phyloP scores from a whole-genome alignment of 306 rosid genomes.

The Heteromeles arbutifolia region DNA sequence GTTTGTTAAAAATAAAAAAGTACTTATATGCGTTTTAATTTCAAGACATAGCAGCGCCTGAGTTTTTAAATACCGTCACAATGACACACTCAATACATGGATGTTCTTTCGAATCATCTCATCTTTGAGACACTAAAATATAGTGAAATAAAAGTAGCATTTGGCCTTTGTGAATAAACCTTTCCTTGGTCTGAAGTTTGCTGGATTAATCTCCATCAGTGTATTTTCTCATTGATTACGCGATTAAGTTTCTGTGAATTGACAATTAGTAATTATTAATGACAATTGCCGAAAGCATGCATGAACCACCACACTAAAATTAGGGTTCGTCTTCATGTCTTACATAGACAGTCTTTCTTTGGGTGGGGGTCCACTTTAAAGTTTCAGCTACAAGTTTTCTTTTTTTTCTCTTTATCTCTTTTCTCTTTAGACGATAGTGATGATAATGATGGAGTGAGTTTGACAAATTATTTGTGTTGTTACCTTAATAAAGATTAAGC shows the following conservation, averaged over 20 bases:
- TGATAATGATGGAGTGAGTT: neutral
- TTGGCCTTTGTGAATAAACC: neutral
- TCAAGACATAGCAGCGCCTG: too few relatives aligned
- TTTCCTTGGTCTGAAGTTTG: neutral
- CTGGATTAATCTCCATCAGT: neutral
- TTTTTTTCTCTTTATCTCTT: too few relatives aligned
- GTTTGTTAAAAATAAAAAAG: too few relatives aligned
- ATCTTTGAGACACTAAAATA: too few relatives aligned
- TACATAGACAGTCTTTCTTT: neutral
- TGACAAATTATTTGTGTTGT: neutral
- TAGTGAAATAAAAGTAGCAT: neutral
- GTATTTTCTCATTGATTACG: constrained; percentile 4
- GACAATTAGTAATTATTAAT: neutral
- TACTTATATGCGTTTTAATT: too few relatives aligned
- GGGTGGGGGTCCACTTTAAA: neutral
- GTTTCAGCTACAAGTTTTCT: neutral
- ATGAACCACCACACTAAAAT: neutral
- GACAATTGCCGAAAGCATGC: neutral
- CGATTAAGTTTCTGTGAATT: neutral
- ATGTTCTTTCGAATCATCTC: too few relatives aligned
- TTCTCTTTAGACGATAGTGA: neutral
- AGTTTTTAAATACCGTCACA: too few relatives aligned
- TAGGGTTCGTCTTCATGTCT: neutral
- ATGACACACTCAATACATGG: neutral
- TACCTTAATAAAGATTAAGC: neutral